Percentiles rank a stretch among this genome's conserved stretches.
These are phyloP conservation scores for Kwoniella mangroviensis DNA, from an alignment of 768 basidiomycete species.

Conservation along the genomic window DNA sequence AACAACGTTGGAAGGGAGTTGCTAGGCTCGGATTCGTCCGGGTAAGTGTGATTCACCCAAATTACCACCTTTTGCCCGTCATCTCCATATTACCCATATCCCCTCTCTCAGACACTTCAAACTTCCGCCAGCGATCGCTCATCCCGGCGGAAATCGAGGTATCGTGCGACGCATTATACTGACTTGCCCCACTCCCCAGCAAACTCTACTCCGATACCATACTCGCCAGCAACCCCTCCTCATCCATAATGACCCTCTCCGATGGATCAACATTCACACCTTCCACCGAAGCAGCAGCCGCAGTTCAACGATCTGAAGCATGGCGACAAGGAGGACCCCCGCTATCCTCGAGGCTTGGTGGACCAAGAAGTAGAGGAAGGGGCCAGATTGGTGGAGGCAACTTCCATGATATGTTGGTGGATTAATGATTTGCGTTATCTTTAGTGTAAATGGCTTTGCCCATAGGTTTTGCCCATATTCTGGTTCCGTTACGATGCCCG, in stretches of 20 bases:
- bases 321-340: constrained; percentile 13
- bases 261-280: constrained; percentile 6
- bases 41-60: constrained; percentile 23
- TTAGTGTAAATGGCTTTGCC: too few species aligned
- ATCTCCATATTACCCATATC: neutral
- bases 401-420: constrained; percentile 31
- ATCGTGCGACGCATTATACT: too few species aligned
- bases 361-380: constrained; percentile 17
- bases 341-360: constrained; percentile 16
- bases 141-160: too few species aligned
- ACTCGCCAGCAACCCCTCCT: constrained; percentile 54
- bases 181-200: constrained; percentile 57
- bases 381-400: constrained; percentile 31
- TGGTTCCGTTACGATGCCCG: too few species aligned
- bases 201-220: constrained; percentile 86
- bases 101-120: neutral
- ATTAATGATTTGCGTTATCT: neutral
- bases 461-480: too few species aligned
- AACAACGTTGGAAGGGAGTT: constrained; percentile 22
- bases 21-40: constrained; percentile 12
- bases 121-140: too few species aligned
- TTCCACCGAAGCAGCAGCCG: neutral
- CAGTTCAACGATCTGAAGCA: constrained; percentile 20
- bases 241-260: constrained; percentile 45
- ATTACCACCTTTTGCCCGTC: neutral